Conservation (phyloP, 306 rosid genomes). For the Cicer chorassanicum region DNA sequence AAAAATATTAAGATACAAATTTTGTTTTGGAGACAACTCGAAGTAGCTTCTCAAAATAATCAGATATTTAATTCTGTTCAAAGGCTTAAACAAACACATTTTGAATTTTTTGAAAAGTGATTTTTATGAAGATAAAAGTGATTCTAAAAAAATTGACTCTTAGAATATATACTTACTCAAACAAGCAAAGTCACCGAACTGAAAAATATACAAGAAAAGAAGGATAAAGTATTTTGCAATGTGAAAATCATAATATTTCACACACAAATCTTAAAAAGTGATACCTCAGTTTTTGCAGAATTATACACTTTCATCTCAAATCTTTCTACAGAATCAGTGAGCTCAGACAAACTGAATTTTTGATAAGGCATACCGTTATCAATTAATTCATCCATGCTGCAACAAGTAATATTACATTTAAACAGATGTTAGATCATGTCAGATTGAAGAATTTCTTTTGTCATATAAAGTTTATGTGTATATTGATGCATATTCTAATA, state of each 20-base stretch:
- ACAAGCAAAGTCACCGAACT: not conserved
- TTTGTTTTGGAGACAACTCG: not conserved
- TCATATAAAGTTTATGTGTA: not conserved
- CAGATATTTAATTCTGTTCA: not conserved
- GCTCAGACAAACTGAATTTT: not conserved
- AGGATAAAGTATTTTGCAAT: not conserved
- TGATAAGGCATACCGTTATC: not conserved
- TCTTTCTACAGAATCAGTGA: not conserved
- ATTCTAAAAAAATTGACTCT: not conserved
- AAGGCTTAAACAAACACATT: not conserved
- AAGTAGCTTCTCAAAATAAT: constrained; percentile 4
- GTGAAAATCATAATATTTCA: not conserved
- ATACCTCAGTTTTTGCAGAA: constrained; percentile 43
- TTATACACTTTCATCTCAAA: not conserved
- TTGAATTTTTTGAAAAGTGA: not conserved
- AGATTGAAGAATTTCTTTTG: constrained; percentile 9
- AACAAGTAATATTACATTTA: constrained; percentile 32
- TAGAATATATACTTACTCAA: not conserved
- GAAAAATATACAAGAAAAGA: not conserved
- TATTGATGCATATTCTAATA: no score
- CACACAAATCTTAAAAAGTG: not conserved
- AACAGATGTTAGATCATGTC: constrained; percentile 2
- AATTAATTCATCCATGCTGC: not conserved
- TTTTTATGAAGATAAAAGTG: not conserved
- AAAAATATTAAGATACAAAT: not conserved